Evolutionary conservation across 768 basidiomycete species (phyloP).

Genomic region (Omphalotus guepiniiformis): DNA sequence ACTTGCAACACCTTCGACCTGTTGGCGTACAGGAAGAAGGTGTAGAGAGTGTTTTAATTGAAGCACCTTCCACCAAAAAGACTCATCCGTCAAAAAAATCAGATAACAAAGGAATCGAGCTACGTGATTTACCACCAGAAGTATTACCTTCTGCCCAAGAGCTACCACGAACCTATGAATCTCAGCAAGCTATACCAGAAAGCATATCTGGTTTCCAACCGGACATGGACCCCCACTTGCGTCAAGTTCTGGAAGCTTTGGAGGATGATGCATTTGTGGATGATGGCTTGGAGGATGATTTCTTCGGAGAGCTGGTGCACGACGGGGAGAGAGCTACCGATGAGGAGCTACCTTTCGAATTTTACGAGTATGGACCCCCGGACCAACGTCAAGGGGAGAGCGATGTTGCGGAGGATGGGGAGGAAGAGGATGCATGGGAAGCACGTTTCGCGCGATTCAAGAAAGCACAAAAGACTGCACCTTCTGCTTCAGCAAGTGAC

Average conservation of each 20-base stretch:
- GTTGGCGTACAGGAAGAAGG: constrained; percentile 77
- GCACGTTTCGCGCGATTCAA: constrained; percentile 81
- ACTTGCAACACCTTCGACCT: constrained; percentile 91
- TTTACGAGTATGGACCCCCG: constrained; percentile 47
- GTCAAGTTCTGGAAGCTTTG: constrained; percentile 89
- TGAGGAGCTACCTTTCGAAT: constrained; percentile 64
- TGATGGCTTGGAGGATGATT: constrained; percentile 66
- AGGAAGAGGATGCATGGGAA: constrained; percentile 60
- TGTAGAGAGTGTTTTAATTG: constrained; percentile 75
- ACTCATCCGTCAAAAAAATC: constrained; percentile 31
- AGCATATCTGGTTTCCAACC: constrained; percentile 89
- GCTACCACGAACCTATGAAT: constrained; percentile 69
- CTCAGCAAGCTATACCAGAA: constrained; percentile 73
- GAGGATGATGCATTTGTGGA: constrained; percentile 96
- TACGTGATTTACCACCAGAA: constrained; percentile 62
- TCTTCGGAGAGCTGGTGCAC: constrained; percentile 67
- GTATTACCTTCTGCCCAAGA: constrained; percentile 69
- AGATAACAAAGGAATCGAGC: constrained; percentile 33
- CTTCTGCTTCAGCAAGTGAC: constrained; percentile 33
- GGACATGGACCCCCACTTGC: constrained; percentile 92
- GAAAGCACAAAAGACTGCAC: constrained; percentile 32
- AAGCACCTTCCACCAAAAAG: constrained; percentile 45
- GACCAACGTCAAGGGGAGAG: constrained; percentile 24
- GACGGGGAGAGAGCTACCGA: constrained; percentile 64
- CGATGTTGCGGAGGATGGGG: constrained; percentile 20